A percentile compares a stretch with the other conserved stretches of the same genome.
Evolutionary conservation across 257 asterid species (phyloP).

Genomic region (Nicotiana noctiflora): DNA sequence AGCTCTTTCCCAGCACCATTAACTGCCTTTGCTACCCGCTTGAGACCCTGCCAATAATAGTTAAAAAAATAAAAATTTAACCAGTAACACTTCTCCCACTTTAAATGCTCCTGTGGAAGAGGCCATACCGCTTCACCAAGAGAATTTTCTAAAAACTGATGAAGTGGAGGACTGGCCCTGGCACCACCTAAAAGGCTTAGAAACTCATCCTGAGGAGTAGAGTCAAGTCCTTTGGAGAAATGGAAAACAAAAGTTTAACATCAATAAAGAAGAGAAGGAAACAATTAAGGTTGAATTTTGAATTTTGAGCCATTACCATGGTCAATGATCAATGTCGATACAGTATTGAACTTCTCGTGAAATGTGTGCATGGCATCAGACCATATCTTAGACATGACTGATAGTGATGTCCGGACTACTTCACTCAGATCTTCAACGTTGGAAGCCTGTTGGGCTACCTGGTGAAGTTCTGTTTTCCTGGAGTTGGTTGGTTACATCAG

Average conservation of each 20-base stretch:
- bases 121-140: slow-evolving; percentile 89
- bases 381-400: slow-evolving; percentile 93
- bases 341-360: slow-evolving; percentile 65
- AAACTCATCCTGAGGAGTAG: slow-evolving; percentile 90
- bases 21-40: slow-evolving; percentile 73
- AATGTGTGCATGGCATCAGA: slow-evolving; percentile 72
- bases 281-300: neutral
- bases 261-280: slow-evolving; percentile 10
- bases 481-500: slow-evolving; percentile 9
- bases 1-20: slow-evolving; percentile 90
- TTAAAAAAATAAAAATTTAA: slow-evolving; percentile 9
- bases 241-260: slow-evolving; percentile 20
- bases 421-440: slow-evolving; percentile 81
- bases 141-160: slow-evolving; percentile 86
- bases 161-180: slow-evolving; percentile 92
- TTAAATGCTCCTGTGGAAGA: neutral
- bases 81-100: neutral
- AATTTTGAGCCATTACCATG: slow-evolving; percentile 51
- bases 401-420: slow-evolving; percentile 60
- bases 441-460: slow-evolving; percentile 95
- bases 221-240: slow-evolving; percentile 58
- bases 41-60: slow-evolving; percentile 59
- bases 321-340: slow-evolving; percentile 69
- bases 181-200: slow-evolving; percentile 92
- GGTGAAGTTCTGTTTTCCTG: slow-evolving; percentile 94